Conservation (phyloP, 768 basidiomycete species). For the Boletus sensibilis region DNA sequence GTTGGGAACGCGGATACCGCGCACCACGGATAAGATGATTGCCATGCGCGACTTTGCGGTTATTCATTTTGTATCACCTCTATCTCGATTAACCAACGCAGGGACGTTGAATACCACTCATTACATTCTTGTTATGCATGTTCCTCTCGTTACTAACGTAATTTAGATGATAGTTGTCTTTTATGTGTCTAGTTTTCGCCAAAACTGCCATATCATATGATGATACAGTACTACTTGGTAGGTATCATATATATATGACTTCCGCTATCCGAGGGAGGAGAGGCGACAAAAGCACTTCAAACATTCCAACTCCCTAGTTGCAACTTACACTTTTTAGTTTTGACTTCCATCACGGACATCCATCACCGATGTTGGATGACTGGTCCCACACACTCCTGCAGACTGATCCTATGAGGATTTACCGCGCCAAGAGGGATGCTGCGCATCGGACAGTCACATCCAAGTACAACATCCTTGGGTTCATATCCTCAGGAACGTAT, state of each 20-base stretch:
- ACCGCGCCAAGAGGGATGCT: constrained; percentile 75
- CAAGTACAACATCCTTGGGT: constrained; percentile 91
- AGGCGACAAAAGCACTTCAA: neutral
- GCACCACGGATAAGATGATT: neutral
- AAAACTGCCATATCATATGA: neutral
- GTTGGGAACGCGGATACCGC: neutral
- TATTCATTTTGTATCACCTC: neutral
- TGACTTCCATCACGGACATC: neutral
- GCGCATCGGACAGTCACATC: constrained; percentile 65
- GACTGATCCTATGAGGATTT: constrained; percentile 80
- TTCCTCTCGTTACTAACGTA: neutral
- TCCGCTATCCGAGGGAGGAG: too few relatives aligned
- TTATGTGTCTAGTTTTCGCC: neutral
- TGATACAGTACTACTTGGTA: too few relatives aligned
- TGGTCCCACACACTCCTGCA: constrained; percentile 37
- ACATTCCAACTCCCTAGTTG: neutral
- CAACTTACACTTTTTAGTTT: neutral
- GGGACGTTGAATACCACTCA: neutral
- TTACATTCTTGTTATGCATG: neutral
- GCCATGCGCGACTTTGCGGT: neutral
- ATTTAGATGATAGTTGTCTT: neutral
- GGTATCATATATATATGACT: too few relatives aligned
- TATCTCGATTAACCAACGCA: neutral
- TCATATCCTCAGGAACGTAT: constrained; percentile 98
- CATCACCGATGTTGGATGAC: constrained; percentile 35